phyloP scores from a whole-genome alignment of 805 yeast species.

The Saturnispora kantuleensis region DNA sequence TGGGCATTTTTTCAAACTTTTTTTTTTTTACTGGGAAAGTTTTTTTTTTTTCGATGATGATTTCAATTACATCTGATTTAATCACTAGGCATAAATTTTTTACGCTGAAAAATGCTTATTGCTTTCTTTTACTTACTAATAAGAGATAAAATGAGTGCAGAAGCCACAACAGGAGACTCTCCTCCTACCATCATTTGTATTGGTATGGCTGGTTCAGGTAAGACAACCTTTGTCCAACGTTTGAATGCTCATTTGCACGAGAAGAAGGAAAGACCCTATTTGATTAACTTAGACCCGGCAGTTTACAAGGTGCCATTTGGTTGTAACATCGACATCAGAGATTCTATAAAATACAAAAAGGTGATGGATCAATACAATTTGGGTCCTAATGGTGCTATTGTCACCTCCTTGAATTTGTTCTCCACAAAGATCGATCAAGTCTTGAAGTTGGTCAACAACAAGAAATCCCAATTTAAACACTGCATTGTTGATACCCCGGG shows the following conservation, averaged over 20 bases:
- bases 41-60: background rate
- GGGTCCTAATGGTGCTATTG: conserved; percentile 98
- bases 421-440: conserved; percentile 96
- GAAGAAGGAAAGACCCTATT: conserved; percentile 70
- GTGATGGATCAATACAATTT: conserved; percentile 92
- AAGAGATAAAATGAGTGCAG: no score
- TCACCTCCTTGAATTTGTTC: conserved; percentile 84
- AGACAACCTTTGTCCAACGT: conserved; percentile 95
- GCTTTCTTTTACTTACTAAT: no score
- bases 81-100: no score
- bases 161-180: background rate
- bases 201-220: conserved; percentile 66
- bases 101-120: no score
- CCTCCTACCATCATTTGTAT: conserved; percentile 32
- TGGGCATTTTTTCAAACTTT: no score
- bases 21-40: background rate
- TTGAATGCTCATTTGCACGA: conserved; percentile 81
- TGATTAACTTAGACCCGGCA: conserved; percentile 93
- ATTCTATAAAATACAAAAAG: conserved; percentile 87
- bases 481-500: conserved; percentile 97
- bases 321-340: conserved; percentile 91
- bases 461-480: conserved; percentile 43
- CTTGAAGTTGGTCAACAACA: conserved; percentile 71
- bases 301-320: conserved; percentile 90
- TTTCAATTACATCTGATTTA: no score